Conservation (phyloP, 148 eudicot species). For the Diospyros kaki region DNA sequence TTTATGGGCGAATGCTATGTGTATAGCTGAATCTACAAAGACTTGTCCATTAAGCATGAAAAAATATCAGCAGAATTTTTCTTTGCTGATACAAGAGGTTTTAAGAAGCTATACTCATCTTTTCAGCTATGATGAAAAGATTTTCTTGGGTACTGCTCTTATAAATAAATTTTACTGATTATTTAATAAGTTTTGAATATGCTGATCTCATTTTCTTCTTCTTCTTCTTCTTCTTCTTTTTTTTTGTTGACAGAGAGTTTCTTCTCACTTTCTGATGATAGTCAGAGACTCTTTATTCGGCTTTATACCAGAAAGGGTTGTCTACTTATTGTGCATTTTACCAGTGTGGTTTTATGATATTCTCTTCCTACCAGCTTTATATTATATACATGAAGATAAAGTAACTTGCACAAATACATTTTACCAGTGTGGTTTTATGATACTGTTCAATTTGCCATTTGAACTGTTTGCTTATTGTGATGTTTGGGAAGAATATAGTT, state of each 20-base stretch:
- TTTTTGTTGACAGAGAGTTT: slow-evolving; percentile 53
- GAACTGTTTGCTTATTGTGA: not conserved
- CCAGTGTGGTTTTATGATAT: not conserved
- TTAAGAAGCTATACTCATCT: slow-evolving; percentile 52
- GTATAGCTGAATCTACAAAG: slow-evolving; percentile 38
- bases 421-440: too few species aligned
- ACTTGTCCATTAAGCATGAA: slow-evolving; percentile 33
- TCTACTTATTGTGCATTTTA: not conserved
- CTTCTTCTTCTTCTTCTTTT: too few species aligned
- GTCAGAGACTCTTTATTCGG: slow-evolving; percentile 84
- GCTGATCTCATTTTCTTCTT: not conserved
- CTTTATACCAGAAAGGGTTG: slow-evolving; percentile 87
- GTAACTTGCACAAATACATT: too few species aligned
- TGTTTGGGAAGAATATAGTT: not conserved
- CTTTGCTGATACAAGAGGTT: slow-evolving; percentile 66
- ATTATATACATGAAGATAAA: too few species aligned
- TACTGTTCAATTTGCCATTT: too few species aligned
- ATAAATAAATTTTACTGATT: not conserved
- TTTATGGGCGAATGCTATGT: slow-evolving; percentile 48
- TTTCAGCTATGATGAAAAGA: slow-evolving; percentile 54
- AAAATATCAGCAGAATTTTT: slow-evolving; percentile 72
- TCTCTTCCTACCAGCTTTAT: not conserved
- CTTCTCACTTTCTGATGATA: slow-evolving; percentile 69
- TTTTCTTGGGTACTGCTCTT: slow-evolving; percentile 47
- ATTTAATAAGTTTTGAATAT: not conserved